Conservation (phyloP, 2,329 filamentous ascomycete species). For the Colletotrichum sp. region DNA sequence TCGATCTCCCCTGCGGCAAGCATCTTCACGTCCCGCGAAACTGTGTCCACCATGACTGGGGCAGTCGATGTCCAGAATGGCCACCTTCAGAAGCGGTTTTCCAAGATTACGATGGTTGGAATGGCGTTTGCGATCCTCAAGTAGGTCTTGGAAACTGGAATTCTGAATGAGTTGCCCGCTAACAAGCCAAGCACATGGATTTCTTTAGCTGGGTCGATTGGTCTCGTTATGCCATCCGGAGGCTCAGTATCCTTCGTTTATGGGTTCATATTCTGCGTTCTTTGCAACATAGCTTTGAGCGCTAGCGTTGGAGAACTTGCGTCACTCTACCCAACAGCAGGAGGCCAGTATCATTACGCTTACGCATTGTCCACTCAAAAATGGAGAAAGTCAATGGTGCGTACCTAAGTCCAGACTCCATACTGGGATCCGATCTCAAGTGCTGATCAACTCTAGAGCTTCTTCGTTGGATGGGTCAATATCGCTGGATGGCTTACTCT, state of each 20-base stretch:
- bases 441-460: conserved; percentile 33
- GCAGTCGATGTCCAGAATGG: conserved; percentile 22
- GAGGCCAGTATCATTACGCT: conserved; percentile 50
- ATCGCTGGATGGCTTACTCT: conserved; percentile 51
- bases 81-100: conserved; percentile 38
- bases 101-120: conserved; percentile 45
- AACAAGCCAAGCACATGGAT: conserved; percentile 36
- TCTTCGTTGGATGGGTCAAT: conserved; percentile 47
- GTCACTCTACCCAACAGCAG: conserved; percentile 49
- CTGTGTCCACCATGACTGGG: background rate
- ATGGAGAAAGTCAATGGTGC: conserved; percentile 41
- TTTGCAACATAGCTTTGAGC: conserved; percentile 46
- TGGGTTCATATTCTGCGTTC: conserved; percentile 49
- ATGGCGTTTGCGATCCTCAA: conserved; percentile 49
- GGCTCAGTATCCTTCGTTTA: conserved; percentile 46
- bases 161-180: background rate
- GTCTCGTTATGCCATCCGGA: conserved; percentile 44
- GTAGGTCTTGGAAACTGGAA: conserved; percentile 24
- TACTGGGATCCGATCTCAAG: background rate
- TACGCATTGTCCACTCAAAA: conserved; percentile 41
- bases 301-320: conserved; percentile 47
- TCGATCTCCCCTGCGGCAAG: background rate
- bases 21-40: background rate
- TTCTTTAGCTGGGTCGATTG: conserved; percentile 44
- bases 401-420: background rate